Conservation (phyloP, 2,329 filamentous ascomycete species). For the Fusarium sp. region DNA sequence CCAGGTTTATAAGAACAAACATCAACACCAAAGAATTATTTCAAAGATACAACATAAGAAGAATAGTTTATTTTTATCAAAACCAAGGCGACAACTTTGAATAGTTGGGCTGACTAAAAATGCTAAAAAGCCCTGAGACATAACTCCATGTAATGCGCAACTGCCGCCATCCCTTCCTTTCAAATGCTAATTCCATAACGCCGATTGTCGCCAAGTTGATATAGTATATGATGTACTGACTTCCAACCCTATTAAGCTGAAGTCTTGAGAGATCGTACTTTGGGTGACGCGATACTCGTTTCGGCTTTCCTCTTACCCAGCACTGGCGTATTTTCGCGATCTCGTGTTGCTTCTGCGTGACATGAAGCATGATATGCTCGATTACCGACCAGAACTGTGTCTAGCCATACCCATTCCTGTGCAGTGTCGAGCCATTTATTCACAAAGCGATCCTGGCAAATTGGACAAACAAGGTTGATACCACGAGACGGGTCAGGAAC, state of each 20-base stretch:
- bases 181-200: conserved; percentile 35
- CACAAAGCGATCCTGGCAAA: conserved; percentile 96
- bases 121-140: conserved; percentile 6
- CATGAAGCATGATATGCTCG: conserved; percentile 92
- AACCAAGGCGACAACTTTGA: not conserved
- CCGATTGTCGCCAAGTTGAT: conserved; percentile 21
- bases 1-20: not conserved
- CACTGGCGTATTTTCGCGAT: conserved; percentile 65
- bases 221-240: conserved; percentile 5
- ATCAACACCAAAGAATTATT: not conserved
- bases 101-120: conserved; percentile 9
- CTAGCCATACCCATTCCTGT: conserved; percentile 97
- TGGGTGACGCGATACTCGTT: conserved; percentile 58
- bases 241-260: conserved; percentile 40
- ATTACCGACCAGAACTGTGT: conserved; percentile 80
- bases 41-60: not conserved
- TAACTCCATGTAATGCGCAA: conserved; percentile 38
- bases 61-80: not conserved
- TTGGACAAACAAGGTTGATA: conserved; percentile 84
- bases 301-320: conserved; percentile 82
- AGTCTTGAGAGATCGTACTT: conserved; percentile 52
- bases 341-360: conserved; percentile 81
- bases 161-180: conserved; percentile 9
- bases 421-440: conserved; percentile 91
- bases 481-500: conserved; percentile 83